phyloP scores from a whole-genome alignment of 768 basidiomycete genomes.

The Sporobolomyces phaffii region DNA sequence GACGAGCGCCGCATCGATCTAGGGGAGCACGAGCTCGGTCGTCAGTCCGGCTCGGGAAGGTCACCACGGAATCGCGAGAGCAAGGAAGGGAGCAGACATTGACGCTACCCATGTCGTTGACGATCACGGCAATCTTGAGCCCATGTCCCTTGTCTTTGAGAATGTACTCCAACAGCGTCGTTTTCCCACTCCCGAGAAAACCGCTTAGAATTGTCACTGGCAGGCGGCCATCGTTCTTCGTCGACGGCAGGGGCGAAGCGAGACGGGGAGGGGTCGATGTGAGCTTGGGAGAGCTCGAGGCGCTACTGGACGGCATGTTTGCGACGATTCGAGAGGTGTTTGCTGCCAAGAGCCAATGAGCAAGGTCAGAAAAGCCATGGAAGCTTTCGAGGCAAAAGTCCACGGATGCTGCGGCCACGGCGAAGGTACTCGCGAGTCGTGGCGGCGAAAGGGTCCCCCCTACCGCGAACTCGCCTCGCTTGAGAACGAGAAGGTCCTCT shows the following conservation, averaged over 20 bases:
- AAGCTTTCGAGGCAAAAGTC: background rate
- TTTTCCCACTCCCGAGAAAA: conserved; percentile 46
- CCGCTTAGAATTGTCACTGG: conserved; percentile 46
- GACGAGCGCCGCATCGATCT: conserved; percentile 45
- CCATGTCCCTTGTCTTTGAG: conserved; percentile 42
- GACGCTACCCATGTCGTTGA: conserved; percentile 46
- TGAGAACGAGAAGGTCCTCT: too few species aligned
- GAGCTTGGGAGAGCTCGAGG: background rate
- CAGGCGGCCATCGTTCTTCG: conserved; percentile 39
- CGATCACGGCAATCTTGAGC: conserved; percentile 43
- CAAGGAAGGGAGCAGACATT: conserved; percentile 38
- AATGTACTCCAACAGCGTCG: conserved; percentile 44
- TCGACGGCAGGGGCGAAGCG: background rate
- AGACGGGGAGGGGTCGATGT: conserved; percentile 1
- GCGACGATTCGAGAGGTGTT: too few species aligned
- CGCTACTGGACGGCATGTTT: background rate
- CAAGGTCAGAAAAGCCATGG: background rate
- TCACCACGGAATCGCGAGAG: background rate
- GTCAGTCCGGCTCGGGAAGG: too few species aligned
- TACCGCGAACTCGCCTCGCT: too few species aligned
- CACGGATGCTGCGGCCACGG: background rate
- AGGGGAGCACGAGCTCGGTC: too few species aligned
- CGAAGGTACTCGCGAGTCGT: background rate
- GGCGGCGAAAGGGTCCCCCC: too few species aligned
- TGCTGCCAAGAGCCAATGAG: too few species aligned